Conservation (phyloP, 768 basidiomycete species). For the Collybia sordida region DNA sequence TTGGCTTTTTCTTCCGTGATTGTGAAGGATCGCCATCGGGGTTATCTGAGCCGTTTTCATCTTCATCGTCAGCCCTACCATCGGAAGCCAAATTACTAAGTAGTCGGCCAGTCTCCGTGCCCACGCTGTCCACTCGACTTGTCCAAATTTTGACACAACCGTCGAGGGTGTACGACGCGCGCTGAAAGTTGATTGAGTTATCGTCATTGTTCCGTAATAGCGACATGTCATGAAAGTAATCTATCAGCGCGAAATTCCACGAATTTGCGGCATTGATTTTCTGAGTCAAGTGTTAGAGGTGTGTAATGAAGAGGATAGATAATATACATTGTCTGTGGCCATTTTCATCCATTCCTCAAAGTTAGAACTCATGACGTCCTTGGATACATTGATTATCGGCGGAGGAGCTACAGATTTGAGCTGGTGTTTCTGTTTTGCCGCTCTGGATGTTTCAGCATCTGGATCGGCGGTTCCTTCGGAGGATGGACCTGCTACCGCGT, state of each 20-base stretch:
- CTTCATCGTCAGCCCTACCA: slow-evolving; percentile 52
- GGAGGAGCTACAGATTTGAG: slow-evolving; percentile 61
- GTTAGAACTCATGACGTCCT: slow-evolving; percentile 89
- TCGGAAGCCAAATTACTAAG: slow-evolving; percentile 80
- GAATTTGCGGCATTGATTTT: slow-evolving; percentile 99
- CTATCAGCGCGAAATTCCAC: slow-evolving; percentile 97
- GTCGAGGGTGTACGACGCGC: slow-evolving; percentile 94
- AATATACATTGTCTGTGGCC: slow-evolving; percentile 93
- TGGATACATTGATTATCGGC: slow-evolving; percentile 57
- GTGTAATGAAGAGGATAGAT: slow-evolving; percentile 6
- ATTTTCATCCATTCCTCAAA: slow-evolving; percentile 99
- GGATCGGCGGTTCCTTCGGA: slow-evolving; percentile 42
- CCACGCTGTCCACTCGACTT: slow-evolving; percentile 93
- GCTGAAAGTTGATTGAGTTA: slow-evolving; percentile 98
- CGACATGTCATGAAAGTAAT: slow-evolving; percentile 99
- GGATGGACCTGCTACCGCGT: slow-evolving; percentile 58
- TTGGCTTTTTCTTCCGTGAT: slow-evolving; percentile 61
- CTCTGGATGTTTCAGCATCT: slow-evolving; percentile 45
- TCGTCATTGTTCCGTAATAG: slow-evolving; percentile 89
- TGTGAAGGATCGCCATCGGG: slow-evolving; percentile 67
- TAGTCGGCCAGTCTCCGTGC: slow-evolving; percentile 94
- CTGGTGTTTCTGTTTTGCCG: slow-evolving; percentile 59
- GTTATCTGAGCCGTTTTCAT: slow-evolving; percentile 64
- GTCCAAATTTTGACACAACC: slow-evolving; percentile 99
- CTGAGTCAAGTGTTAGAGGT: slow-evolving; percentile 39